Evolutionary conservation across 164 flowering plant genomes (phyloP), one percentile per base, ranked within the genome.

Genomic region (Piper betle): DNA sequence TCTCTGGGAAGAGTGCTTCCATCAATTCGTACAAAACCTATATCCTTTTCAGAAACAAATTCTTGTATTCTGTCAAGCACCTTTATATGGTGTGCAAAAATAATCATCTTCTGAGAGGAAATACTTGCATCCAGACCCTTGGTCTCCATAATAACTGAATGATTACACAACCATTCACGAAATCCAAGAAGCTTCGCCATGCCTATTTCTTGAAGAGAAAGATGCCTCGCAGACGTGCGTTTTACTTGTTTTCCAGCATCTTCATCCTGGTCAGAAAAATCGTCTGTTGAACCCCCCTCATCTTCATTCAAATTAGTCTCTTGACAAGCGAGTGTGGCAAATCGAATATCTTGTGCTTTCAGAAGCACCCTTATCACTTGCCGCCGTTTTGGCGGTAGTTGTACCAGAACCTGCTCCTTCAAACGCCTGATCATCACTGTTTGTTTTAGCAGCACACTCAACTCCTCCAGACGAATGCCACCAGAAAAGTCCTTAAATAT

Each of bases 401-500:
- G 83, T 16, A 69, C 66, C 71, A 90, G 55, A 66, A 94, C 86
- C 68, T 88, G 83, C 77, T 85, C 88, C 83, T 94, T 94, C 77
- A 93, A 69, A 59, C 98, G 97, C 62, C 98, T 75, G 73, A 87
- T 82, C 98, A 93, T 93, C 52, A 93, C 86, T 69, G 87, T 81
- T 73, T 83, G 93, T 79, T 76, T 87, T 25, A 94, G 90, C 66
- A 93, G 61, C 57, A 90, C 79, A 64, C 86, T 85, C 66, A 93
- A 69, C 79, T 93, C 99, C 78, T 83, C 84, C 78, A 93, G 84
- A 56, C 96, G 97, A 60, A 66, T 64, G 41, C 99, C 99, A 74
- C 71, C 82, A 18, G 99, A 85, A 65, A 81, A 85, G 75, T 93
- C 93, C 97, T 79, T 74, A 68, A 74, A 93, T 56, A 60, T 38